Evolutionary conservation across 805 yeast genomes (phyloP), one percentile per base, ranked within the genome.

Genomic region (Helenozyma rhizophorensis): DNA sequence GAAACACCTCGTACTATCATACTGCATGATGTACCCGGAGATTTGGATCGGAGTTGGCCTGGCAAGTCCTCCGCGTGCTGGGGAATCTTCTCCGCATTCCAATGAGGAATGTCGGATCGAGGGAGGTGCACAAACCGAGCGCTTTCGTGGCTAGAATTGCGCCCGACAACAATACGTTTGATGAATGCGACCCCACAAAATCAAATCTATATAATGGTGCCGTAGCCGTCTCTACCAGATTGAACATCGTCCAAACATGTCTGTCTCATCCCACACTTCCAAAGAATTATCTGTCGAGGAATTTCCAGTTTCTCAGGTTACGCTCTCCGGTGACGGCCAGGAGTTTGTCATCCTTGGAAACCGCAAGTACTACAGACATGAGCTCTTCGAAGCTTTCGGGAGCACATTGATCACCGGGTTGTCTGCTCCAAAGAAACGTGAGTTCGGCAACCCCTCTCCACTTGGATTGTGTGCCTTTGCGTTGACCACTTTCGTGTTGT

Each of bases 381-480:
- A 63, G 35, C 51, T 63, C 40, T 56, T 57, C 58, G 37, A 42
- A n/a, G 67, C 67, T 3, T 60, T 61, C 36, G 65, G 64, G 21
- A 65, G 65, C 46, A 50, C 51, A 14, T 52, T 60, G 45, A 56
- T 53, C 36, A 61, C 65, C 3, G 64, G 63, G 25, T 42, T 47
- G 11, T 27, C 56, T 1, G 61, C 62, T 11, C 49, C 42, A 28
- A 72, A 90, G 11, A 52, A 62, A 7, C 78, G 80, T 47, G 69
- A 70, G 42, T 68, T 79, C 45, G 85, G 42, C 31, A 47, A 47
- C 27, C 51, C 51, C 6, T 40, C 51, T 15, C 51, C 51, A 4
- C 42, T 47, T 10, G 51, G 51, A 4, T 37, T 47, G 40, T 40
- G 48, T 29, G 51, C 39, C 3, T 47, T 47, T 25, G 50, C 46